These are phyloP conservation scores for Aciculosporium take DNA, from an alignment of 2,329 filamentous ascomycete genomes.

Conservation along the genomic window DNA sequence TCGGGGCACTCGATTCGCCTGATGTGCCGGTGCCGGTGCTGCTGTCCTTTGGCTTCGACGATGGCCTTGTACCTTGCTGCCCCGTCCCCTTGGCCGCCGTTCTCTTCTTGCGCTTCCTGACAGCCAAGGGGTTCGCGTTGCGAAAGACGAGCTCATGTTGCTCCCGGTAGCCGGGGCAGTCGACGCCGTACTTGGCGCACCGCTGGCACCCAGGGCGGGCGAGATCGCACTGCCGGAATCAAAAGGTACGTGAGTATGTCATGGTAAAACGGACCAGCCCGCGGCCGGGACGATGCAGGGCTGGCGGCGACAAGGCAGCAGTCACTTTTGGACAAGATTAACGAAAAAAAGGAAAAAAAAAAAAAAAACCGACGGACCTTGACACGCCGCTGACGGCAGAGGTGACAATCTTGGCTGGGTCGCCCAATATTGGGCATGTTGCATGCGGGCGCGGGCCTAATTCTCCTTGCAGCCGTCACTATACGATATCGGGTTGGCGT, in stretches of 20 bases:
- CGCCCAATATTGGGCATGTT: conserved; percentile 27
- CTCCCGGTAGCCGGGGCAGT: conserved; percentile 26
- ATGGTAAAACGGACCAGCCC: too few species aligned
- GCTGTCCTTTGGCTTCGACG: neutral
- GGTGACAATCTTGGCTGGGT: conserved; percentile 26
- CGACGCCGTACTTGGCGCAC: conserved; percentile 26
- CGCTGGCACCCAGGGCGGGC: conserved; percentile 23
- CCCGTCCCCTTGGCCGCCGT: conserved; percentile 3
- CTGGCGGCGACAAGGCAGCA: too few species aligned
- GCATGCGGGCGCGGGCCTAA: neutral
- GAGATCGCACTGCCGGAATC: conserved; percentile 23
- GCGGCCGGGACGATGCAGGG: too few species aligned
- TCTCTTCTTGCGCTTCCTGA: conserved; percentile 19
- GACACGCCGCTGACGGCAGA: conserved; percentile 25
- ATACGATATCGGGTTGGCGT: too few species aligned
- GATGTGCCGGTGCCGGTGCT: neutral
- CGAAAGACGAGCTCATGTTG: conserved; percentile 26
- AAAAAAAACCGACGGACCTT: conserved; percentile 18
- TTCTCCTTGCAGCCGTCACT: too few species aligned
- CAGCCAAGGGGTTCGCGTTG: conserved; percentile 15
- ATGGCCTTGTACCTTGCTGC: neutral
- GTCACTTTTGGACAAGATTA: too few species aligned
- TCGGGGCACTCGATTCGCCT: neutral
- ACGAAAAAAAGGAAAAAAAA: neutral
- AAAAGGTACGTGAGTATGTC: neutral